Base-by-base conservation (phyloP, 192 early-diverging fungal genomes). In the Backusella parvicylindrica region DNA sequence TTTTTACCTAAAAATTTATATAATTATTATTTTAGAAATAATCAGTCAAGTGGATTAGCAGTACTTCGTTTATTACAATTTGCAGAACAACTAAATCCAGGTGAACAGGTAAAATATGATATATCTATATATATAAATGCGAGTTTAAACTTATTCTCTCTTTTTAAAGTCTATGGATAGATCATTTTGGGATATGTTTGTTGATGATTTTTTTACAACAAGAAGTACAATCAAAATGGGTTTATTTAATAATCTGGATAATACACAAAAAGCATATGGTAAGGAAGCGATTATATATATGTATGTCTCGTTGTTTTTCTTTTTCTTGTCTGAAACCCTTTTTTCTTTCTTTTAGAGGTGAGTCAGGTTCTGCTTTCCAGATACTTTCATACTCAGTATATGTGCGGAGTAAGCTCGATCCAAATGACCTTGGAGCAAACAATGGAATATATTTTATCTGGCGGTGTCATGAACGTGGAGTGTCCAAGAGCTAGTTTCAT, bases 1-100 rank as follows among this genome's bases (percentile, higher is more conserved):
- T 3, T n/a, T n/a, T 64, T 67, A 31, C 43, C 63, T 18, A 40
- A 35, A 1, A 13, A 18, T 8, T 38, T 47, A 47, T n/a, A 35
- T 35, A 35, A 3, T 35, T 35, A 35, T 50, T 49, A 8, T 73
- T 67, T 37, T 50, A 78, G 77, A 73, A 68, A 67, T 11, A 68
- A 67, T 11, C 65, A 71, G 49, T 36, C 67, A 18, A 73, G 28
- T 60, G 77, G 77, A 28, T 33, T 43, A 3, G 77, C 77, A 13
- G 72, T 78, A 13, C 53, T 74, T 18, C 71, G 77, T 18, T 50
- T 78, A 74, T 26, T 78, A 50, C 77, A 78, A 23, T 78, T 74
- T 73, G 64, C 64, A 41, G 77, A 78, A 18, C 72, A 74, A 63
- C 56, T 78, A 6, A 73, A 64, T 70, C 77, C 77, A 30, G 77